These are phyloP conservation scores for Hanseniaspora occidentalis DNA, from an alignment of 805 yeast genomes.

Conservation along the genomic window DNA sequence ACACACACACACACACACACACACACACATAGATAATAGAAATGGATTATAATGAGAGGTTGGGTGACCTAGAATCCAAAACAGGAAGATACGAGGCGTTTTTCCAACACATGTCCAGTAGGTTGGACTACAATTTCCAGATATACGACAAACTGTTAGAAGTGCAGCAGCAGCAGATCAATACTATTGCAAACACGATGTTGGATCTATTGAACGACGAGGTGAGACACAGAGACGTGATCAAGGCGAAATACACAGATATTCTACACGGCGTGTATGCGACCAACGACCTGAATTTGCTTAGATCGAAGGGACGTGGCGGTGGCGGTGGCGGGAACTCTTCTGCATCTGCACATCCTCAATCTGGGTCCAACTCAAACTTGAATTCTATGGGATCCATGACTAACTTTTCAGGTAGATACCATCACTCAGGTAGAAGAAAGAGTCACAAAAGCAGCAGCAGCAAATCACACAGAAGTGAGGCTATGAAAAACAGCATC, in stretches of 20 bases:
- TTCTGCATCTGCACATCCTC: no score
- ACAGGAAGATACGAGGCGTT: constrained; percentile 19
- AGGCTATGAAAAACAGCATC: background rate
- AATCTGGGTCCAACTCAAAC: no score
- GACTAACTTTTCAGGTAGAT: no score
- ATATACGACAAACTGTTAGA: constrained; percentile 19
- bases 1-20: no score
- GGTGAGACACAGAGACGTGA: constrained; percentile 17
- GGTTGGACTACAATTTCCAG: constrained; percentile 22
- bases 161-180: constrained; percentile 23
- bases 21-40: no score
- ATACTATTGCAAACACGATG: constrained; percentile 16
- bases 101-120: constrained; percentile 20
- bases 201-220: constrained; percentile 19
- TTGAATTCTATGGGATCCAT: no score
- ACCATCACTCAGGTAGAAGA: no score
- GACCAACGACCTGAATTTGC: background rate
- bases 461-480: background rate
- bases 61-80: constrained; percentile 20
- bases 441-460: constrained; percentile 1
- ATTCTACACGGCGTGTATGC: constrained; percentile 14
- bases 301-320: background rate
- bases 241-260: constrained; percentile 16
- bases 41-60: constrained; percentile 5
- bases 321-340: no score